Conservation (phyloP, 371 early-diverging fungal genomes). For the Lichtheimia ornata region DNA sequence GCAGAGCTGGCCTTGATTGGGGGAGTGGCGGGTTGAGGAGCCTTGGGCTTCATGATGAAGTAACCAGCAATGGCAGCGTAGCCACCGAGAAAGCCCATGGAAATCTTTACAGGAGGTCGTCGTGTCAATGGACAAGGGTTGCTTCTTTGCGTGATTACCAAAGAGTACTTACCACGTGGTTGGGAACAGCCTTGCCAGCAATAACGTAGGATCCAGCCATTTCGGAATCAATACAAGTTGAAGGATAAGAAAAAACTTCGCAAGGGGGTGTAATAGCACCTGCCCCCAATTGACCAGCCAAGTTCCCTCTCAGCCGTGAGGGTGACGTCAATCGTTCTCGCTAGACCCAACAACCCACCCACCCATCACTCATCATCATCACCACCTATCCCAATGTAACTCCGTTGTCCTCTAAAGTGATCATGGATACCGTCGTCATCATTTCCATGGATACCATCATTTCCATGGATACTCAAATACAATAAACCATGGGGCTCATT, state of each 20-base stretch:
- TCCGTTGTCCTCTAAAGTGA: no score
- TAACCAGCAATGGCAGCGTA: slow-evolving; percentile 41
- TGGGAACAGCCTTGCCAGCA: slow-evolving; percentile 50
- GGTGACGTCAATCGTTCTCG: no score
- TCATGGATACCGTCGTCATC: no score
- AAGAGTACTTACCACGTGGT: slow-evolving; percentile 40
- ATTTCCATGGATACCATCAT: no score
- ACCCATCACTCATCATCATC: no score
- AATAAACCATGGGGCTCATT: no score
- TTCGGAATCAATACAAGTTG: neutral
- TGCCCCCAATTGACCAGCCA: slow-evolving; percentile 1
- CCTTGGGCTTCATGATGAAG: slow-evolving; percentile 49
- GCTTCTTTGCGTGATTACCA: neutral
- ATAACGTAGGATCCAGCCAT: slow-evolving; percentile 59
- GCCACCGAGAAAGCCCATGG: slow-evolving; percentile 52
- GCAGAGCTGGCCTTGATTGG: slow-evolving; percentile 68
- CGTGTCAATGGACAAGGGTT: neutral
- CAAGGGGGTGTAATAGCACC: neutral
- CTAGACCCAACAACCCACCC: no score
- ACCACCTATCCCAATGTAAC: no score
- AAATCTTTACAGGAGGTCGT: slow-evolving; percentile 26
- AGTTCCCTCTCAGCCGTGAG: neutral
- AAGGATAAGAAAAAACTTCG: slow-evolving; percentile 6
- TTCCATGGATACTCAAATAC: no score
- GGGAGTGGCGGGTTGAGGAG: slow-evolving; percentile 52